Base-by-base conservation (phyloP, 441 rosid genomes). In the Metrosideros polymorpha region DNA sequence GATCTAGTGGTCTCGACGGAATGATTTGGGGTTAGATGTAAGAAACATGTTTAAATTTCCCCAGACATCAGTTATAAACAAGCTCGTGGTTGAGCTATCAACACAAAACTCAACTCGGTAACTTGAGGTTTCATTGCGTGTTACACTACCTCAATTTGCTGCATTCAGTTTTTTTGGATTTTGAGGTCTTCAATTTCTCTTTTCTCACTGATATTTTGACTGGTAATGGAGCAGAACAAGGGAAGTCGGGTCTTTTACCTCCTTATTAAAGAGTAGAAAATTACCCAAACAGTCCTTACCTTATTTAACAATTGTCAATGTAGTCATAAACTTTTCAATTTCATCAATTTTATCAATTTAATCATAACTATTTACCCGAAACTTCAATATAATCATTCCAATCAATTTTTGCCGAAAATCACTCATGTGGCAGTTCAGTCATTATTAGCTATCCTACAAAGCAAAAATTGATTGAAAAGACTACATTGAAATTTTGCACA, bases 401-500 rank as follows among this genome's bases (percentile, higher is more conserved):
- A 6, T 56, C 1, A 5, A 10, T 27, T 25, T 56, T 27, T 4
- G 18, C 22, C 3, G 9, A 18, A 51, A 17, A 51, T 49, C 6
- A 8, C 22, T 51, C 12, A 51, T 3, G 3, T 17, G 3, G 0
- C 54, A 1, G 3, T 52, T 7, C 22, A 18, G 1, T 52, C 17
- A 27, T 10, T 0, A n/a, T n/a, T n/a, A n/a, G n/a, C n/a, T n/a
- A n/a, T n/a, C n/a, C n/a, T n/a, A n/a, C n/a, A n/a, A n/a, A n/a
- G n/a, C n/a, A n/a, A 63, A 61, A 30, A 63, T 63, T 30, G 24
- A 63, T 2, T 0, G 2, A 17, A 52, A 30, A 6, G 4, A 35
- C 2, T 9, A 18, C 0, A 0, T 8, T 19, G 3, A 0, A 66
- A 35, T 19, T 66, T 66, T 0, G 7, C 27, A 35, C 6, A 9